phyloP scores from a whole-genome alignment of 192 early-diverging fungal genomes.

The Spinellus fusiger region DNA sequence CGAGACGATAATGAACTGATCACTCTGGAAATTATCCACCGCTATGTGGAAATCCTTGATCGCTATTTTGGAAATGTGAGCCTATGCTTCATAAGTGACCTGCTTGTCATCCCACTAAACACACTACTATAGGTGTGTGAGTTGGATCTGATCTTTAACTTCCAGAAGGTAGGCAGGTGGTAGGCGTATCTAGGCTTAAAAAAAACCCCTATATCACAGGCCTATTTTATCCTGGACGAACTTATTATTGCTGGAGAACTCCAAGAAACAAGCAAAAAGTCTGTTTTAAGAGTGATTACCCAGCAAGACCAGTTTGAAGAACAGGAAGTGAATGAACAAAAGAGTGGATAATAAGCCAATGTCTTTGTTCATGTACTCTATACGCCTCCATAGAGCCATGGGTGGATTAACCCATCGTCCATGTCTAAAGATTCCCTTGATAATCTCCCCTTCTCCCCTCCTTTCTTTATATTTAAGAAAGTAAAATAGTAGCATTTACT shows the following conservation, averaged over 20 bases:
- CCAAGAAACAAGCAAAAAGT: slow-evolving; percentile 90
- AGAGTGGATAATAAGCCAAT: slow-evolving; percentile 40
- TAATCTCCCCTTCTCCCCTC: too few species aligned
- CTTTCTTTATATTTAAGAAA: too few species aligned
- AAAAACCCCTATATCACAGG: slow-evolving; percentile 33
- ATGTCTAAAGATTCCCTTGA: too few species aligned
- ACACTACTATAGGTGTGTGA: slow-evolving; percentile 66
- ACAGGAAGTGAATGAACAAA: slow-evolving; percentile 64
- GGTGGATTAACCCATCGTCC: too few species aligned
- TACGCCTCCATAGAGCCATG: too few species aligned
- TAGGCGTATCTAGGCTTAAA: not conserved
- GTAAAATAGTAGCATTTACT: too few species aligned
- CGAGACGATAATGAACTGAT: slow-evolving; percentile 92
- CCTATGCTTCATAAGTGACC: not conserved
- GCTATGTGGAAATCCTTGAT: slow-evolving; percentile 96
- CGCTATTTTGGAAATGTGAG: slow-evolving; percentile 92
- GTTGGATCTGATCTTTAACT: slow-evolving; percentile 97
- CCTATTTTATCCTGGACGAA: slow-evolving; percentile 85
- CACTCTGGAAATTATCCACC: slow-evolving; percentile 92
- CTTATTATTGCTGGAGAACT: slow-evolving; percentile 88
- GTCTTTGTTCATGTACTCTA: too few species aligned
- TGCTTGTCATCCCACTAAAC: not conserved
- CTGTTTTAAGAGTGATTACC: slow-evolving; percentile 60
- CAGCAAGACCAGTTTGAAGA: slow-evolving; percentile 74
- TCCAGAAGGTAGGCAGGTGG: slow-evolving; percentile 56